Evolutionary conservation across 1,139 yeast species (phyloP), one percentile per base, ranked within the genome.

Genomic region (Zygosaccharomyces pseudobailii): DNA sequence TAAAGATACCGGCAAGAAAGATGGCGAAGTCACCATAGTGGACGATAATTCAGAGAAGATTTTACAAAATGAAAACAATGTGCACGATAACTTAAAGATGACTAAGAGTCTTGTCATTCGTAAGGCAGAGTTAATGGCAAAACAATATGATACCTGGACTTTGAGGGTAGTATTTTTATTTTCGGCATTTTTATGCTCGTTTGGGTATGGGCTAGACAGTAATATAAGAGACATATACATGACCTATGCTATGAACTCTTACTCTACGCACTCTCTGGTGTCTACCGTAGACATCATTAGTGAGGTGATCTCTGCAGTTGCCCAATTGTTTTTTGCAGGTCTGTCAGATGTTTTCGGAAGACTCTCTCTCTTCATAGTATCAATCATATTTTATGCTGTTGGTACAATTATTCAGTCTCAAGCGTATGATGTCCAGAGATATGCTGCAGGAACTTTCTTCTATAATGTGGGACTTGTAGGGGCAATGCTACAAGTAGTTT

Each of bases 381-480:
- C 86, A 0, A 70, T 84, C 23, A 55, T 84, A 6, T 76, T 85
- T 54, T 84, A 84, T 58, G 75, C 75, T 17, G 72, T 85, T 40
- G 94, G 94, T 30, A 84, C 89, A 6, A 74, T 86, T 43, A 76
- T 84, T 53, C 82, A 82, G 67, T 79, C 85, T 2, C 85, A 80
- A 58, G 81, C 90, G 5, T 74, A 72, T 52, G 79, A 80, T 56
- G 80, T 85, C 31, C 76, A 79, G 52, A 70, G 81, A 33, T 84
- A 79, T 57, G 84, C 88, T 45, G 92, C 84, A 17, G 94, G 92
- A 55, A 76, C 87, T 0, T 80, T 84, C 25, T 69, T 86, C 48
- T 84, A 81, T 65, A 84, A 80, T 57, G 69, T 83, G 53, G 94
- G 95, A 5, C 82, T 75, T 62, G 78, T 85, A 31, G 89, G 90